Base-by-base conservation (phyloP, 1,284 basidiomycete genomes). In the Cutaneotrichosporon sp. region DNA sequence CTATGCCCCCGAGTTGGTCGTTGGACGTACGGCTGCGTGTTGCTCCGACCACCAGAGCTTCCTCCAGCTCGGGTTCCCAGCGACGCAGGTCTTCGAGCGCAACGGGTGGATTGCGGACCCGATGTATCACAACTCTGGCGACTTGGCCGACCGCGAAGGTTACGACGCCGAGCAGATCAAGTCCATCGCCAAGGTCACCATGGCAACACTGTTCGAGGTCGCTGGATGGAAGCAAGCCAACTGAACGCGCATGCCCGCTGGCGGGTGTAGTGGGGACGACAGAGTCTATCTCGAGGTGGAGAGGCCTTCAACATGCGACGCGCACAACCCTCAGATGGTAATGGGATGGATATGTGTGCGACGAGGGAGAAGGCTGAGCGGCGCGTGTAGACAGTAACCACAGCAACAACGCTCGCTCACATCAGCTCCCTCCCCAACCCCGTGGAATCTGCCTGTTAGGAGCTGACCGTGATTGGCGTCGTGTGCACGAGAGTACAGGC, bases 1-100 rank as follows among this genome's bases (percentile, higher is more conserved):
- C 52, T 94, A 94, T 76, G 88, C 88, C 63, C 91, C 91, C 22
- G 90, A 93, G 74, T 82, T 94, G 18, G 84, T 81, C 5, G 86
- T 94, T 34, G 92, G 91, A n/a, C 84, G 82, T 61, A 89, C 91
- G 29, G 54, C 72, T 46, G 89, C 85, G 31, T 94, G 92, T 79
- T 95, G 92, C 80, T 91, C 90, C 67, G 92, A 93, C 71, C 91
- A 94, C 75, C 75, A 82, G 69, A 89, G 88, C 52, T 93, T 93
- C 84, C 84, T 89, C 65, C 80, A 87, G 56, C 86, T 87, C 71
- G 91, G 91, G 13, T 93, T 87, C 82, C 87, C 91, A 5, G 85
- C 91, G 0, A 90, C 89, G 0, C 89, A 91, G 67, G 78, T 79
- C 13, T 80, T 78, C 60, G 78, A 94, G 74, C 87, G 91, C 61